Conservation (phyloP, 768 basidiomycete species). For the Hypholoma sublateritium region DNA sequence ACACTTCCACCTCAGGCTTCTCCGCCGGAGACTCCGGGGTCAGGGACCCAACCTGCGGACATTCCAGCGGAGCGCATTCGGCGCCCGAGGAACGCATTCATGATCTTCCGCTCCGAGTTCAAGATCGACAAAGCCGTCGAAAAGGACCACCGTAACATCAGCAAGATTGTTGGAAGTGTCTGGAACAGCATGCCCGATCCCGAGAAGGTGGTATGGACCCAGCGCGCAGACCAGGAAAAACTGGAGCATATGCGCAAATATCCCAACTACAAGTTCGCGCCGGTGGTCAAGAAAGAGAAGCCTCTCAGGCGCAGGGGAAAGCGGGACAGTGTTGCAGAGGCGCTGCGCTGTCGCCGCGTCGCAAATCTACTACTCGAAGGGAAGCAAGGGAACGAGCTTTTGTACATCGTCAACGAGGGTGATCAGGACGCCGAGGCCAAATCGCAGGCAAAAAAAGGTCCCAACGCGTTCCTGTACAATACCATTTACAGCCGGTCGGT, state of each 20-base stretch:
- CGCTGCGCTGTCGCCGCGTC: constrained; percentile 47
- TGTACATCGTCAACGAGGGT: constrained; percentile 34
- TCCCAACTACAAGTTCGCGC: constrained; percentile 57
- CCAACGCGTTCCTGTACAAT: no score
- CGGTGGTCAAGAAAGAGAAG: constrained; percentile 40
- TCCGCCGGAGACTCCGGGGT: no score
- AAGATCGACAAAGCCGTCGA: constrained; percentile 50
- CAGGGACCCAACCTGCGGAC: not conserved
- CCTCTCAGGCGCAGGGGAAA: constrained; percentile 39
- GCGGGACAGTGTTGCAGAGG: constrained; percentile 48
- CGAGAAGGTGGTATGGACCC: constrained; percentile 51
- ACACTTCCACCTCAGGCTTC: no score
- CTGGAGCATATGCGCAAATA: constrained; percentile 44
- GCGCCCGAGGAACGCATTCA: constrained; percentile 85
- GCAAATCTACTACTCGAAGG: constrained; percentile 52
- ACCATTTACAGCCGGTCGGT: no score
- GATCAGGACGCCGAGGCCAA: not conserved
- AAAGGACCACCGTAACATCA: constrained; percentile 58
- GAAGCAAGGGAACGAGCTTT: constrained; percentile 48
- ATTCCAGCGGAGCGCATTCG: constrained; percentile 49
- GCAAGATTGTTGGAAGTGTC: constrained; percentile 51
- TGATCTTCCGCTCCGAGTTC: constrained; percentile 65
- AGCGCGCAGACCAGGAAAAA: constrained; percentile 53
- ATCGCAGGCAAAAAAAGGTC: not conserved
- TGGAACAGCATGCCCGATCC: constrained; percentile 54